Base-by-base conservation (phyloP, 164 flowering plant genomes). In the Nymphaea thermarum region DNA sequence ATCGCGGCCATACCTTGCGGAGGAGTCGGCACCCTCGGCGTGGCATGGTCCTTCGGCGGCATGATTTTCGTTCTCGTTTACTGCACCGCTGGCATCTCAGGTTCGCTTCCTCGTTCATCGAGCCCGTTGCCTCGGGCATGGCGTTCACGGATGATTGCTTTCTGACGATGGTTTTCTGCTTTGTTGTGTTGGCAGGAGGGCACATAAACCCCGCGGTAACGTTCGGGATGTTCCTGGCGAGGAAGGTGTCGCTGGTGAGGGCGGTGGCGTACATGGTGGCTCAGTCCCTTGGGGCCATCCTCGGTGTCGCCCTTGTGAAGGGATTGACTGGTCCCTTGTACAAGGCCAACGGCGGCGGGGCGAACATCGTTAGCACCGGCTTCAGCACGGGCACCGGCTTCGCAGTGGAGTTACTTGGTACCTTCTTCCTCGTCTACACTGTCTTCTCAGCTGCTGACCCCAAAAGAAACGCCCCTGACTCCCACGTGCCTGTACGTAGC, bases 191-290 rank as follows among this genome's bases (percentile, higher is more conserved):
- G 2, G 14, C 76, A 76, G 74, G 80, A n/a, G 83, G 83, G 10
- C 83, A 81, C 63, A 78, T 81, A 18, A 81, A 81, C 73, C 83
- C 83, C 42, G 83, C 83, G 1, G 83, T 81, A 71, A 81, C 82
- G 10, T 82, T 80, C 62, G 84, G 84, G 2, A 70, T 81, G 68
- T 76, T 81, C 72, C 65, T 81, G 65, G 84, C 81, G 7, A 51
- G 84, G 10, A 81, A 79, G 73, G 84, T 79, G 1, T 81, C 84
- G 3, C 15, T 79, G 73, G 42, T 72, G 16, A 42, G 84, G 11
- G 84, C 84, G 7, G 63, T 81, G 43, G 51, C 53, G 1, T 81
- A 81, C 71, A 81, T 81, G 76, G 66, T 77, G 62, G 79, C 75
- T 6, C 84, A 81, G 78, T 75, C 78, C 66, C 65, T 79, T 67